Conservation (phyloP, 148 eudicot species). For the Linanthus parryae region DNA sequence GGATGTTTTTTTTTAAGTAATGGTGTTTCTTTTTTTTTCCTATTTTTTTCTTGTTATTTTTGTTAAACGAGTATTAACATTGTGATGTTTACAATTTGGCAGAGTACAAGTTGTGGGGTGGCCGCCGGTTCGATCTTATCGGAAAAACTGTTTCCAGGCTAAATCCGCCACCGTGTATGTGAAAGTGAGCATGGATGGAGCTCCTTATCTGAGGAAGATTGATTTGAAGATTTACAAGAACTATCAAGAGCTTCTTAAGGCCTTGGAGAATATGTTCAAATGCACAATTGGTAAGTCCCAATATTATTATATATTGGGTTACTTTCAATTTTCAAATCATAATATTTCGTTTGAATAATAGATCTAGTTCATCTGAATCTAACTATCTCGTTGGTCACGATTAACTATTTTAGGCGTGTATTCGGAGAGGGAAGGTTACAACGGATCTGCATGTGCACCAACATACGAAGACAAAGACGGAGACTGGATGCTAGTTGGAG, state of each 20-base stretch:
- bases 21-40: neutral
- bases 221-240: slow-evolving; percentile 48
- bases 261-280: slow-evolving; percentile 53
- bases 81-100: slow-evolving; percentile 1
- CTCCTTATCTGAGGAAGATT: slow-evolving; percentile 66
- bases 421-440: too few species aligned
- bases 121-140: slow-evolving; percentile 63
- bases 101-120: slow-evolving; percentile 69
- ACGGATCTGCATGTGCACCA: too few species aligned
- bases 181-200: slow-evolving; percentile 83
- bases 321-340: too few species aligned
- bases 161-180: slow-evolving; percentile 30
- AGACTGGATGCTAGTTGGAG: too few species aligned
- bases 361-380: too few species aligned
- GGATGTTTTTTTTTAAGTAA: neutral
- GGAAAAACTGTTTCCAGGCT: slow-evolving; percentile 40
- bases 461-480: too few species aligned
- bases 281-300: slow-evolving; percentile 32
- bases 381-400: too few species aligned
- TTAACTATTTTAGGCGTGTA: too few species aligned
- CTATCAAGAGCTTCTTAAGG: slow-evolving; percentile 48
- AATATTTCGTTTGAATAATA: too few species aligned
- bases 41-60: neutral
- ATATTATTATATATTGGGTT: too few species aligned
- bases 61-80: neutral